These are phyloP conservation scores for Pseudogymnoascus sp. DNA, from an alignment of 2,329 filamentous ascomycete species.

Conservation along the genomic window DNA sequence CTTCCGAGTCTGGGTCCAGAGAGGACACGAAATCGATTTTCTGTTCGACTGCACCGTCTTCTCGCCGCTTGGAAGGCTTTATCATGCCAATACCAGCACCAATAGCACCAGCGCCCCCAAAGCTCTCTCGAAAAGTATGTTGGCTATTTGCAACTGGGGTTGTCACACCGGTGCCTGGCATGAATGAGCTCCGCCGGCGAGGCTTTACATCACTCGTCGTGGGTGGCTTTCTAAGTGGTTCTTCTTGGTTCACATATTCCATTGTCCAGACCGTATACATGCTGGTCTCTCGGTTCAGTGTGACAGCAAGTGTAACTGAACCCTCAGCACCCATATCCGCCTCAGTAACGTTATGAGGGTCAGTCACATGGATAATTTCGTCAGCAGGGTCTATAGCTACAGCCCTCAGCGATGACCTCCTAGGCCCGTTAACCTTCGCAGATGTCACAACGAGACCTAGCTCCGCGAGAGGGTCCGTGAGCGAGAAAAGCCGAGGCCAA, in stretches of 20 bases:
- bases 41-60: conserved; percentile 23
- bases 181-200: conserved; percentile 47
- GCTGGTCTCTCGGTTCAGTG: conserved; percentile 68
- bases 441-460: conserved; percentile 69
- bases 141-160: conserved; percentile 62
- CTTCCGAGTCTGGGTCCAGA: conserved; percentile 61
- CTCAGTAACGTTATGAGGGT: conserved; percentile 45
- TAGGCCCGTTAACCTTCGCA: conserved; percentile 32
- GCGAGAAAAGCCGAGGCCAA: conserved; percentile 70
- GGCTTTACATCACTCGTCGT: conserved; percentile 32
- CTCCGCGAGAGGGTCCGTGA: conserved; percentile 81
- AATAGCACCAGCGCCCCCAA: conserved; percentile 40
- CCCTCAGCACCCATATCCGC: conserved; percentile 42
- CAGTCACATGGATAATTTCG: conserved; percentile 67
- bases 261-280: conserved; percentile 82
- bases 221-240: conserved; percentile 33
- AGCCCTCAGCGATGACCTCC: conserved; percentile 35
- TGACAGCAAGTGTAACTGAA: conserved; percentile 67
- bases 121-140: conserved; percentile 67
- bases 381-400: conserved; percentile 66
- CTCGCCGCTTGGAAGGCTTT: conserved; percentile 14
- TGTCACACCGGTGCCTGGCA: conserved; percentile 64
- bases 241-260: conserved; percentile 64
- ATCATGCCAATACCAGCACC: conserved; percentile 13
- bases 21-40: conserved; percentile 59